Base-by-base conservation (phyloP, 345 rosid species). In the Turritis glabra region DNA sequence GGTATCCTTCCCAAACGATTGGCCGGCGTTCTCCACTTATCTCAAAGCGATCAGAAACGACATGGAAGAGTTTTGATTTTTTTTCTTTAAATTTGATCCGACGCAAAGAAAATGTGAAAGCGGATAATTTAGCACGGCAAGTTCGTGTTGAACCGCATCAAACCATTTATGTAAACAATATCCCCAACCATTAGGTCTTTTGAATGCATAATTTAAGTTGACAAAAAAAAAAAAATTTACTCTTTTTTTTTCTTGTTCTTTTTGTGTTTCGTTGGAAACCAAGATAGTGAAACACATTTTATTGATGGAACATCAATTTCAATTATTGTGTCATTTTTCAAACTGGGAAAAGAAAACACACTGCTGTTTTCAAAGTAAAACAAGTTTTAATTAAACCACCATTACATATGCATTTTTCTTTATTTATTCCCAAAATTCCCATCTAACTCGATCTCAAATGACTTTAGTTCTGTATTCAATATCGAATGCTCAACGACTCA, bases 291-390 rank as follows among this genome's bases (percentile, higher is more conserved):
- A 66, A 40, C 73, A 27, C 67, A 75, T 57, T 57, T 18, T 50
- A 25, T 32, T 58, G 53, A 48, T 50, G 53, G 62, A 51, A 75
- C 55, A 67, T 50, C 59, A 66, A 37, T 38, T 50, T 50, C 27
- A 67, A 67, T 48, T 66, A 37, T 67, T 59, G 22, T 75, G 68
- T 75, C 68, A 54, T 60, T 64, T 18, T 25, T 33, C 32, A 47
- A 57, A 54, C 1, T 18, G 35, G 18, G 52, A 29, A 75, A 58
- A 37, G 12, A 47, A 63, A 64, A 30, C 26, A 35, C 27, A 54
- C 46, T 25, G 26, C 12, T 74, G 17, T 67, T 37, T 67, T 27
- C 13, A 6, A 33, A 29, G 64, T 73, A 51, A 37, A 37, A 2
- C 41, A 72, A 59, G 10, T n/a, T 55, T 47, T 37, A 33, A 21